phyloP scores from a whole-genome alignment of 2,329 filamentous ascomycete genomes.

The Fusarium nodosum region DNA sequence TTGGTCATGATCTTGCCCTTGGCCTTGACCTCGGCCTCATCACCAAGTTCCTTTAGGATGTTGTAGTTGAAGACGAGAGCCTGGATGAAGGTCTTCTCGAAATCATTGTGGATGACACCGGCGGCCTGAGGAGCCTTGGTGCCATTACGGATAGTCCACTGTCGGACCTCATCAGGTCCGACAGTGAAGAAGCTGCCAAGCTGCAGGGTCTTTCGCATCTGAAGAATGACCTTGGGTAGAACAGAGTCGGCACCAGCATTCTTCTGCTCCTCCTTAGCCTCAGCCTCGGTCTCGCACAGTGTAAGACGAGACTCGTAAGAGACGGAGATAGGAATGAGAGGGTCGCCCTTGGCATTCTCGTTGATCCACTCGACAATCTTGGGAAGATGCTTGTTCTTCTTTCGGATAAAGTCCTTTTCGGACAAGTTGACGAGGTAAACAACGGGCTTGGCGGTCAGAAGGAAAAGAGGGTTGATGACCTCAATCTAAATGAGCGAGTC shows the following conservation, averaged over 20 bases:
- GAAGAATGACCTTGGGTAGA: constrained; percentile 89
- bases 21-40: constrained; percentile 89
- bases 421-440: constrained; percentile 98
- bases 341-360: constrained; percentile 86
- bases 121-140: constrained; percentile 98
- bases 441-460: constrained; percentile 95
- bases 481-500: constrained; percentile 76
- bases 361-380: constrained; percentile 98
- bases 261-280: constrained; percentile 88
- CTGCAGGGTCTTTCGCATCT: constrained; percentile 93
- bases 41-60: constrained; percentile 85
- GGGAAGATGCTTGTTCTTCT: constrained; percentile 99
- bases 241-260: constrained; percentile 87
- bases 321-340: constrained; percentile 93
- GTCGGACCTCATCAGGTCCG: constrained; percentile 93
- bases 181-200: constrained; percentile 98
- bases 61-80: constrained; percentile 92
- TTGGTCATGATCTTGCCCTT: constrained; percentile 99
- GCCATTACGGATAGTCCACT: constrained; percentile 97
- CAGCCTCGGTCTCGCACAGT: constrained; percentile 81
- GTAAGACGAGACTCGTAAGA: constrained; percentile 93
- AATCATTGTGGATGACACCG: constrained; percentile 97
- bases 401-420: constrained; percentile 95
- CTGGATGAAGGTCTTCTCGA: constrained; percentile 99
- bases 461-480: constrained; percentile 95